Conservation (phyloP, 192 early-diverging fungal species). For the Spizellomyces punctatus region DNA sequence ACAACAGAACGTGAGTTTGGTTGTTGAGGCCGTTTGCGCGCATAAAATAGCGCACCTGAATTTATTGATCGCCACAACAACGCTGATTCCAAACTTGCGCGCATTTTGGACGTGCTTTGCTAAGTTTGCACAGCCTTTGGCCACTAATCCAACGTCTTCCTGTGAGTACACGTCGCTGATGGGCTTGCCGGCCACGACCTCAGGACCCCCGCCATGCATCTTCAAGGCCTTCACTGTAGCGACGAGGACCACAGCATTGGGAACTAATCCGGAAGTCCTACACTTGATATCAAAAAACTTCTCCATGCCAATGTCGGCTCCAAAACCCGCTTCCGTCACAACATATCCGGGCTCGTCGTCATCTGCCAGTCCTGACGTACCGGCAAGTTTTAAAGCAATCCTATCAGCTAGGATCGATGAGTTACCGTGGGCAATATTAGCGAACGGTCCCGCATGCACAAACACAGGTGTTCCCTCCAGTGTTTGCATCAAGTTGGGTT, state of each 20-base stretch:
- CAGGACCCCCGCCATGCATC: conserved; percentile 97
- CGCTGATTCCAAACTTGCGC: conserved; percentile 80
- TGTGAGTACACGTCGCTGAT: conserved; percentile 84
- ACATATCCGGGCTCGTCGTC: conserved; percentile 74
- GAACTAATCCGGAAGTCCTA: conserved; percentile 81
- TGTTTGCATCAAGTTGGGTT: conserved; percentile 98
- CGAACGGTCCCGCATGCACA: conserved; percentile 98
- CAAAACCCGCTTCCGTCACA: conserved; percentile 98
- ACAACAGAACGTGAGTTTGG: not conserved
- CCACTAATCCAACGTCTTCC: conserved; percentile 86
- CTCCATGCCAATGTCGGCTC: conserved; percentile 99
- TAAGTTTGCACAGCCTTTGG: conserved; percentile 85
- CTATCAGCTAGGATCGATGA: conserved; percentile 93
- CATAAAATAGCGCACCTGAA: conserved; percentile 58
- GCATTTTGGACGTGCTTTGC: conserved; percentile 92
- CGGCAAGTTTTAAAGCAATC: conserved; percentile 92
- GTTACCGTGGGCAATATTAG: conserved; percentile 99
- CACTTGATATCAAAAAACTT: conserved; percentile 99
- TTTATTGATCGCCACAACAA: conserved; percentile 91
- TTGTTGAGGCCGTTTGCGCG: conserved; percentile 15
- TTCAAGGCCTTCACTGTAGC: conserved; percentile 94
- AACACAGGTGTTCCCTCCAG: conserved; percentile 98
- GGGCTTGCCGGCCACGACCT: conserved; percentile 88
- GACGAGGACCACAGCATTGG: conserved; percentile 90
- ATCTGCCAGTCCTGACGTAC: conserved; percentile 56